Percentiles rank a stretch among this genome's conserved stretches.
phyloP scores from a whole-genome alignment of 495 filamentous ascomycete species.

The Penicillium coprophilum region DNA sequence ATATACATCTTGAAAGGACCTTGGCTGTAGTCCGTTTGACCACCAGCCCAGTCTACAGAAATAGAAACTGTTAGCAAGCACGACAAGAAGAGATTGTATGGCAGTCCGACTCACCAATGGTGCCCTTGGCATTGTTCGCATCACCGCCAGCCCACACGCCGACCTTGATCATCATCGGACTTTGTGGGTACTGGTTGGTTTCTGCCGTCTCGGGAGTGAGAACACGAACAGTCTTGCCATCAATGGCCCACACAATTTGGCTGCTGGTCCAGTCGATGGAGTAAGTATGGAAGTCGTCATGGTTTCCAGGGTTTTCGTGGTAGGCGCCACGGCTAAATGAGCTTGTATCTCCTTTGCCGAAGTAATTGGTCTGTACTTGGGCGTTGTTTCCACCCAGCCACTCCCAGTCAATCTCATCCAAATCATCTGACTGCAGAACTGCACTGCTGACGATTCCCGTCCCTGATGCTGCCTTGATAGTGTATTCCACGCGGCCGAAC shows the following conservation, averaged over 20 bases:
- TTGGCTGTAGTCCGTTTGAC: conserved; percentile 70
- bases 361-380: conserved; percentile 77
- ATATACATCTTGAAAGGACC: conserved; percentile 87
- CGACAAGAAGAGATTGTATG: too few relatives aligned
- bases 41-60: conserved; percentile 72
- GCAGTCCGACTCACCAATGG: conserved; percentile 57
- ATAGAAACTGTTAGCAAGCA: conserved; percentile 19
- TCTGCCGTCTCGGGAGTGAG: conserved; percentile 64
- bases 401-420: conserved; percentile 93
- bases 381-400: conserved; percentile 67
- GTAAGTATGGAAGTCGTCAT: conserved; percentile 72
- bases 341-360: conserved; percentile 75
- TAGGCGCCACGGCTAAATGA: conserved; percentile 62
- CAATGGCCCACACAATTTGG: conserved; percentile 70
- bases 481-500: conserved; percentile 62
- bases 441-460: conserved; percentile 71
- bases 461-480: conserved; percentile 60
- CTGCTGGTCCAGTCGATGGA: conserved; percentile 79
- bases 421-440: conserved; percentile 77
- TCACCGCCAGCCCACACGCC: conserved; percentile 90
- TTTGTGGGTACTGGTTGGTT: conserved; percentile 73
- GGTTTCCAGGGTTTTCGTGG: conserved; percentile 51
- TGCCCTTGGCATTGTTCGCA: conserved; percentile 57
- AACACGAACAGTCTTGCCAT: conserved; percentile 65
- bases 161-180: conserved; percentile 79